These are phyloP conservation scores for Pythium brassicae DNA, from an alignment of 352 stramenopile species.

Conservation along the genomic window DNA sequence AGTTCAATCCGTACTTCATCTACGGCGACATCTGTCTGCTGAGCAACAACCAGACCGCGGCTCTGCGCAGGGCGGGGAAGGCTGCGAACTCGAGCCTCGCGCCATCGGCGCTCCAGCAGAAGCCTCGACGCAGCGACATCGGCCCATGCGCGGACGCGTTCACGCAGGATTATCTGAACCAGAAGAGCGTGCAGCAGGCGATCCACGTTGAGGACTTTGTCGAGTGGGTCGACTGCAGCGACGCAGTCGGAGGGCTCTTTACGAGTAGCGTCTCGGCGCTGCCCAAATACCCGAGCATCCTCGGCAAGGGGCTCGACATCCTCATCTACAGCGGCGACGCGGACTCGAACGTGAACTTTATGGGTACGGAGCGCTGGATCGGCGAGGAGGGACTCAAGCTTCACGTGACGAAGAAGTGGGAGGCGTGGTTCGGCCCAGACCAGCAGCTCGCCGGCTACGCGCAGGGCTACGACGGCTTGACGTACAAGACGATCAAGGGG, in stretches of 20 bases:
- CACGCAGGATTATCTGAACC: slow-evolving; percentile 63
- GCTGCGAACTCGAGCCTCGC: no score
- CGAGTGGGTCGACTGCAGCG: slow-evolving; percentile 62
- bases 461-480: slow-evolving; percentile 80
- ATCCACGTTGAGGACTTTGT: slow-evolving; percentile 51
- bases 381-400: slow-evolving; percentile 68
- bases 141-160: slow-evolving; percentile 62
- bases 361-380: slow-evolving; percentile 86
- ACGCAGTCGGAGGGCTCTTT: slow-evolving; percentile 49
- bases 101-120: slow-evolving; percentile 13
- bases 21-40: slow-evolving; percentile 79
- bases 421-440: slow-evolving; percentile 69
- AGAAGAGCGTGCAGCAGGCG: slow-evolving; percentile 46
- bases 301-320: slow-evolving; percentile 38
- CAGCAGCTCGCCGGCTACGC: slow-evolving; percentile 85
- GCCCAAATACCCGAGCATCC: slow-evolving; percentile 66
- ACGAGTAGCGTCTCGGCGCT: slow-evolving; percentile 52
- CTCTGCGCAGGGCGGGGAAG: no score
- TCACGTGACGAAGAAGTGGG: slow-evolving; percentile 54
- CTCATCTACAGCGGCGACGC: slow-evolving; percentile 79
- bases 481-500: slow-evolving; percentile 91
- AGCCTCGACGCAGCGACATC: slow-evolving; percentile 42
- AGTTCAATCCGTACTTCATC: slow-evolving; percentile 77
- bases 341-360: slow-evolving; percentile 82
- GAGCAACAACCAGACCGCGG: slow-evolving; percentile 44